Evolutionary conservation across 139 green algal genomes (phyloP), one percentile per base, ranked within the genome.

Genomic region (Pleodorina starrii): DNA sequence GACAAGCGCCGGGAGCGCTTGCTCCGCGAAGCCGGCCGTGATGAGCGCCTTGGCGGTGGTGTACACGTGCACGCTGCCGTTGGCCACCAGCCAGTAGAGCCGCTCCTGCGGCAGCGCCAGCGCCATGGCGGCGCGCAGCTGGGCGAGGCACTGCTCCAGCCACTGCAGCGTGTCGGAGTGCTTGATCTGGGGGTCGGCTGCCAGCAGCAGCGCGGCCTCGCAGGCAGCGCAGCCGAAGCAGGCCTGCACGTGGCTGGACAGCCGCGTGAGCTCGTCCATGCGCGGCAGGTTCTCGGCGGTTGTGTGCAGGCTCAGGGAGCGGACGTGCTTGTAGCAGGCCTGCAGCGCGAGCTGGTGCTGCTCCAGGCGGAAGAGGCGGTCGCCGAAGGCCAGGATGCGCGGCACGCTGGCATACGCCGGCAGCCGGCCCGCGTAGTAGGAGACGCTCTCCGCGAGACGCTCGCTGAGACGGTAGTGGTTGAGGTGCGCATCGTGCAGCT

Each of bases 11-110:
- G 90, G 90, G 54, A 97, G 76, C n/a, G 91, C 91, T 35, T 92
- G 90, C 75, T 91, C 72, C 2, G 82, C 82, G 46, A 92, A 93
- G 14, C 92, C 91, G 6, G 91, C 90, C 25, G 78, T 85, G 12
- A 94, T 86, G 27, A 96, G 81, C 32, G 50, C 74, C 84, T 92
- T 90, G 42, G 91, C 89, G 23, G 84, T 60, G n/a, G 44, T 54
- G 82, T 93, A 92, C 6, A 94, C 77, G 83, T 94, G 85, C 21
- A 94, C 46, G 38, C 90, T 93, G 71, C 84, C 93, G 48, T 94
- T 95, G 40, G 92, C 81, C 0, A 92, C 91, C 25, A 96, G 87
- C 92, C 93, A 95, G 85, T 95, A 95, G 11, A 95, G 91, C 21
- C 76, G 42, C 85, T 94, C 90, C 12, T 89, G 50, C 9, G 88